Evolutionary conservation across 805 yeast genomes (phyloP), one percentile per base, ranked within the genome.

Genomic region (Cyberlindnera maclurae): DNA sequence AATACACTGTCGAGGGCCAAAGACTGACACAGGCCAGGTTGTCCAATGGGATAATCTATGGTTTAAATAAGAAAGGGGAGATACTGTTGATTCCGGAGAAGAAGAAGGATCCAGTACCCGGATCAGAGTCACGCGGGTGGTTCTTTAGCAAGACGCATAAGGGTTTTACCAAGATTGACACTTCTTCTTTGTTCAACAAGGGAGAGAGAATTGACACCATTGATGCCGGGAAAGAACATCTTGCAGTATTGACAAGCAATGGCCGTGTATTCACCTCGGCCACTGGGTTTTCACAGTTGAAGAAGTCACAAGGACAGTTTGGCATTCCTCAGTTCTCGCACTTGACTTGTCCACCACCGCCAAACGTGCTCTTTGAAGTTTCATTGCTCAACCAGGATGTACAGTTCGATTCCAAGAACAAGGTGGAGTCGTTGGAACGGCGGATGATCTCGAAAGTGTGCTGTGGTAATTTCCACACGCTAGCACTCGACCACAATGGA

Each of bases 241-340:
- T 89, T 9, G 68, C 84, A 11, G 31, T 31, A 3, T 17, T 45
- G 20, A 40, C 46, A 2, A 26, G 37, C 31, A 29, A 34, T 15
- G 44, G 43, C 1, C 32, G 44, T 5, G 32, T 40, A 5, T 45
- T 38, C 29, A 31, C 40, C 1, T 40, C 77, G 10, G 71, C 84
- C 12, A 77, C 94, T 0, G 82, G 82, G 1, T 44, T 59, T 3
- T 47, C 52, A 12, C 47, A 41, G 4, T 33, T 47, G 1, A 37
- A 38, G 5, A 69, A 70, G 34, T 62, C 72, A 17, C 65, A 69
- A 18, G 97, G 97, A 4, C 97, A 93, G 62, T 85, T 73, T 60
- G 97, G 97, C 15, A 58, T 86, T 12, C 93, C 95, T 2, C 60
- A 64, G 12, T 74, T 67, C 46, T 76, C 95, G 1, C 89, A 84